phyloP scores from a whole-genome alignment of 352 stramenopile genomes.

The Halophytophthora polymorphica region DNA sequence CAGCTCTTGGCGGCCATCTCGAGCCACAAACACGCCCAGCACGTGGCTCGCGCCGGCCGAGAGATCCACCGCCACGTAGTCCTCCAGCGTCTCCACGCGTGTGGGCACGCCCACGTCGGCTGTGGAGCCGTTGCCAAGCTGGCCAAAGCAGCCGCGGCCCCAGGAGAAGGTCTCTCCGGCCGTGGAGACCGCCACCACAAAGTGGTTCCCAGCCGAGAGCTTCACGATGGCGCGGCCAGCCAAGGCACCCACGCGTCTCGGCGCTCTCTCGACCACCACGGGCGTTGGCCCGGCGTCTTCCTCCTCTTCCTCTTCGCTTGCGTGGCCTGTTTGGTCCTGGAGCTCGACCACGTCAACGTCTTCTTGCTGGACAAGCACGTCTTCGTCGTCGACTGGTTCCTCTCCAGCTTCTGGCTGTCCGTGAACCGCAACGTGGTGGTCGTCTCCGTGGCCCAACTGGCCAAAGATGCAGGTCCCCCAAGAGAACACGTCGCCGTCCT shows the following conservation, averaged over 20 bases:
- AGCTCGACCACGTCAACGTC: background rate
- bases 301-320: background rate
- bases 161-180: conserved; percentile 49
- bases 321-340: too few species aligned
- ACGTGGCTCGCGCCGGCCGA: conserved; percentile 48
- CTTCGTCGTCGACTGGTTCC: background rate
- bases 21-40: conserved; percentile 41
- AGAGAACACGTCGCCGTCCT: conserved; percentile 40
- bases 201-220: conserved; percentile 63
- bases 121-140: conserved; percentile 45
- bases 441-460: conserved; percentile 47
- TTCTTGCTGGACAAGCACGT: background rate
- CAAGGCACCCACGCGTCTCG: conserved; percentile 22
- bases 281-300: background rate
- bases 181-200: conserved; percentile 42
- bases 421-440: conserved; percentile 6
- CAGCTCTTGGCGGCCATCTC: background rate
- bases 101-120: conserved; percentile 16
- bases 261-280: conserved; percentile 21
- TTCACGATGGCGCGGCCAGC: conserved; percentile 25
- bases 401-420: background rate
- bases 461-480: conserved; percentile 60
- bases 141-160: conserved; percentile 53
- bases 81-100: conserved; percentile 21
- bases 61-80: conserved; percentile 38